Base-by-base conservation (phyloP, 345 rosid genomes). In the Cardiospermum halicacabum region DNA sequence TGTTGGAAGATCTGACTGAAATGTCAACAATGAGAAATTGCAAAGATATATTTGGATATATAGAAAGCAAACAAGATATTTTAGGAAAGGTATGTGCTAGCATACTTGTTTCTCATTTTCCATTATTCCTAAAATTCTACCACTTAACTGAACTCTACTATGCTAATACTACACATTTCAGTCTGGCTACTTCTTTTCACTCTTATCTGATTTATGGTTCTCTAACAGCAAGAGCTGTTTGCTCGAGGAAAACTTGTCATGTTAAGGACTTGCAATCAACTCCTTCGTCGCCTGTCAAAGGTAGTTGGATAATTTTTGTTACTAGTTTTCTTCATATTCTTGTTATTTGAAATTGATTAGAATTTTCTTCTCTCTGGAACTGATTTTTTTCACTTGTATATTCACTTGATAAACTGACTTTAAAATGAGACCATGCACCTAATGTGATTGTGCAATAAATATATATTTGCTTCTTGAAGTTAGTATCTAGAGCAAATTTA, bases 211-310 rank as follows among this genome's bases (percentile, higher is more conserved):
- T 58, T 61, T 45, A 28, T 50, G 26, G 8, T 68, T 65, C 39
- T 27, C 16, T 50, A 0, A 65, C 79, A 91, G 99, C 96, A 89
- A 89, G 99, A 94, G 77, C 91, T 94, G 42, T 94, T 94, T 84
- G 96, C 99, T 64, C 97, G 99, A 40, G 99, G 99, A 68, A 89
- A 94, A 74, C 96, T 94, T 71, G 99, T 94, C 50, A 94, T 94
- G 97, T 78, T 94, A 89, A 89, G 99, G 74, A 94, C 97, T 13
- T 94, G 97, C 76, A 94, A 94, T 80, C 99, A 94, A 82, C 99
- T 94, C 75, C 97, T 94, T 64, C 96, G 99, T 56, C 91, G 99
- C 58, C 88, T 91, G 61, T 91, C 97, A 47, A 94, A 91, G 99
- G 97, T 89, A 77, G 22, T 40, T 51, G 30, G 4, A 10, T 60